Percentiles rank a stretch among this genome's conserved stretches.
Conservation (phyloP, 192 early-diverging fungal species). For the Mortierella claussenii region DNA sequence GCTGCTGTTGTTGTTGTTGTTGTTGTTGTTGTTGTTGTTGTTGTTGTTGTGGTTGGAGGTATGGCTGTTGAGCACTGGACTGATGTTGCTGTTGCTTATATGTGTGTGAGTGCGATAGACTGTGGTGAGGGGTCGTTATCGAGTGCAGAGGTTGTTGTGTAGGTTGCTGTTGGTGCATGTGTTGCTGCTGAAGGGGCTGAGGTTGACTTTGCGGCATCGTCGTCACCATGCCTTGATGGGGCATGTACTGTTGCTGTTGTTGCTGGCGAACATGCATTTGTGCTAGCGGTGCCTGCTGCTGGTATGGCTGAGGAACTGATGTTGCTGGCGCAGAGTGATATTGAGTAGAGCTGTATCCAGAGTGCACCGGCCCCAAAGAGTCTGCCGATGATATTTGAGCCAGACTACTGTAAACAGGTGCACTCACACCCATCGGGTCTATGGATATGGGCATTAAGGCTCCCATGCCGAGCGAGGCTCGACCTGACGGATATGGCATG, state of each 20-base stretch:
- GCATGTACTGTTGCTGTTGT: conserved; percentile 40
- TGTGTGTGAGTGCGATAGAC: conserved; percentile 10
- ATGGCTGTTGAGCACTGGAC: conserved; percentile 7
- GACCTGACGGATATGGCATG: conserved; percentile 19
- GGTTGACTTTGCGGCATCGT: conserved; percentile 12
- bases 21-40: conserved; percentile 11
- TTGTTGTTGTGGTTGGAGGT: conserved; percentile 13
- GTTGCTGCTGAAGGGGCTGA: conserved; percentile 26
- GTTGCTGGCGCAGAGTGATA: conserved; percentile 30
- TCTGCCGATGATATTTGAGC: conserved; percentile 3
- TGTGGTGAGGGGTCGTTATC: conserved; percentile 7
- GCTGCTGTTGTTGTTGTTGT: conserved; percentile 14
- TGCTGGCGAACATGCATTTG: too few species aligned
- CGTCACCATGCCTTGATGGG: conserved; percentile 11
- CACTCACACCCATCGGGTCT: conserved; percentile 12
- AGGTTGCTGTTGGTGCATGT: conserved; percentile 23
- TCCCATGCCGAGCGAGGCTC: conserved; percentile 7
- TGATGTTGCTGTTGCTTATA: conserved; percentile 21
- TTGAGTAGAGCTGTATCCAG: conserved; percentile 16
- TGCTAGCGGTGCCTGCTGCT: conserved; percentile 11
- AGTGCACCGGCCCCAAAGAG: neutral
- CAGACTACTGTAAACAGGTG: conserved; percentile 1
- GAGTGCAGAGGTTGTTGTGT: conserved; percentile 20
- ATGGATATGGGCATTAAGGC: conserved; percentile 23
- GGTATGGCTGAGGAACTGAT: conserved; percentile 13